Base-by-base conservation (phyloP, 805 yeast genomes). In the Ascoidea asiatica region DNA sequence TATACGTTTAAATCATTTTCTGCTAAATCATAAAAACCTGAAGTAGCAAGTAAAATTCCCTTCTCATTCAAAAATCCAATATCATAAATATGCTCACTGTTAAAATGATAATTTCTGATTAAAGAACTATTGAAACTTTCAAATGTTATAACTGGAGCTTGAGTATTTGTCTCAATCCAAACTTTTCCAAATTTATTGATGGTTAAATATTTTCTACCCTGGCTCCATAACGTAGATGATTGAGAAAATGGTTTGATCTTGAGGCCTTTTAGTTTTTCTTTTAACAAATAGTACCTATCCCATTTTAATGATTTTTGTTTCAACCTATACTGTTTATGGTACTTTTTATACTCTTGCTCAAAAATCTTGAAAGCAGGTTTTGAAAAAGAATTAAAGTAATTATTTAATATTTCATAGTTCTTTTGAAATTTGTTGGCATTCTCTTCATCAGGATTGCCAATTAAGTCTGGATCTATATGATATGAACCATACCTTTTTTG, bases 161-260 rank as follows among this genome's bases (percentile, higher is more conserved):
- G 41, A 6, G 52, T 49, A n/a, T 47, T 46, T 7, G 50, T 47
- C 40, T 49, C 52, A 15, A 47, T 43, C 52, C 52, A 49, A 3
- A 45, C 50, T 5, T 36, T 37, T 4, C 52, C 52, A 37, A 18
- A n/a, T 19, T 37, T 41, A 35, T 45, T 44, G 19, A 47, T 47
- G 2, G 50, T 43, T 29, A 49, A 40, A 19, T 49, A 49, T 33
- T 47, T 46, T 33, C 52, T 33, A 18, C 52, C 52, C 21, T 21
- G n/a, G 37, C 44, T 37, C 46, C 46, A 47, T 3, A 50, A 50
- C 5, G 47, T 43, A 19, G 38, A 20, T 4, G 48, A 50, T 18
- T 50, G 48, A 21, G 46, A 22, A 22, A 35, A 49, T 5, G 52
- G 52, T 4, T 38, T 37, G 6, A 46, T 38, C 17, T 42, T 36